Conservation (phyloP, 1,284 basidiomycete species). For the Marasmius oreades region DNA sequence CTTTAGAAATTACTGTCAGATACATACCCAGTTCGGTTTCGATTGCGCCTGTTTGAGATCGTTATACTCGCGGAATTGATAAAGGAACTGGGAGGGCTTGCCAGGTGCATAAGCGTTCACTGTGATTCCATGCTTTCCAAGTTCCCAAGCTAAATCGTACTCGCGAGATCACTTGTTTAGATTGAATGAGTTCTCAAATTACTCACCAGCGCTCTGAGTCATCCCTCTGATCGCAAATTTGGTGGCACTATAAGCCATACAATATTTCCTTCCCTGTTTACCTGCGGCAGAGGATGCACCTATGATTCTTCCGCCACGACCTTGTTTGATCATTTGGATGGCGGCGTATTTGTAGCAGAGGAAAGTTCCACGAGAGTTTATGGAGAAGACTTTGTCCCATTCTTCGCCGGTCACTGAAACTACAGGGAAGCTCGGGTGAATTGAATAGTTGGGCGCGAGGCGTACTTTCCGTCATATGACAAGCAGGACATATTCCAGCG, state of each 20-base stretch:
- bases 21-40: background rate
- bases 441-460: background rate
- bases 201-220: constrained; percentile 7
- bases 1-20: too few species aligned
- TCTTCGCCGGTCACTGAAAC: constrained; percentile 15
- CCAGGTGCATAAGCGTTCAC: constrained; percentile 13
- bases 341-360: constrained; percentile 28
- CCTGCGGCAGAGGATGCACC: constrained; percentile 32
- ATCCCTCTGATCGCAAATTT: constrained; percentile 4
- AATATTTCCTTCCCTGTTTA: constrained; percentile 23
- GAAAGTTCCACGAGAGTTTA: constrained; percentile 19
- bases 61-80: background rate
- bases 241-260: background rate
- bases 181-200: background rate
- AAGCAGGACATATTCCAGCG: constrained; percentile 16
- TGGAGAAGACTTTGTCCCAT: constrained; percentile 13
- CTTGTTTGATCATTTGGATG: constrained; percentile 27
- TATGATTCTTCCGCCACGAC: constrained; percentile 34
- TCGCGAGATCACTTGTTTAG: background rate
- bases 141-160: constrained; percentile 6
- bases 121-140: constrained; percentile 9
- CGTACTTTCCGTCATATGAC: constrained; percentile 17
- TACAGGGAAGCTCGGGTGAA: background rate
- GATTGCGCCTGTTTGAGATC: too few species aligned
- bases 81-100: background rate